phyloP scores from a whole-genome alignment of 208 protist species.

The Acanthamoeba lenticulata region DNA sequence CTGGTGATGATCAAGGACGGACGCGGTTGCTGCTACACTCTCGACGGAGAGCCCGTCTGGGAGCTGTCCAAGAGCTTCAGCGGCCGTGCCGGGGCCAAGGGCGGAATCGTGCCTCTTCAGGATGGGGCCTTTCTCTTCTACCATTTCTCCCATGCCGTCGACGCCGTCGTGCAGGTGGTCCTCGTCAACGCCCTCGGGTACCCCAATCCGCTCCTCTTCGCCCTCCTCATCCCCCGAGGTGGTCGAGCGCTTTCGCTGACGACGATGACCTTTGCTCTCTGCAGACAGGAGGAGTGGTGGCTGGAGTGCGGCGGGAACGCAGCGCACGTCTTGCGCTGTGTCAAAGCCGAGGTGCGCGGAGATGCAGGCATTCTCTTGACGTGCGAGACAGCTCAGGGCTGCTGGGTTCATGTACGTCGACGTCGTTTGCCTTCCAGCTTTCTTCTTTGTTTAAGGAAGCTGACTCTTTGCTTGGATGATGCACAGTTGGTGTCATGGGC shows the following conservation, averaged over 20 bases:
- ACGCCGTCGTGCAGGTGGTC: not conserved
- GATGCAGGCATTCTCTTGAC: not conserved
- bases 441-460: not conserved
- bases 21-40: not conserved
- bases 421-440: not conserved
- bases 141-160: not conserved
- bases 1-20: constrained; percentile 51
- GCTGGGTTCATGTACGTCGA: constrained; percentile 3
- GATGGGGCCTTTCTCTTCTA: constrained; percentile 46
- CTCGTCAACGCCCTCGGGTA: constrained; percentile 1
- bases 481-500: constrained; percentile 9
- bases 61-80: not conserved
- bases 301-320: not conserved
- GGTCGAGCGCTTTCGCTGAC: not conserved
- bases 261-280: not conserved
- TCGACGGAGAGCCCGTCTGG: not conserved
- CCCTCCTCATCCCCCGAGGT: not conserved
- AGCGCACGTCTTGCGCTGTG: not conserved
- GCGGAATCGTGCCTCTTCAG: not conserved
- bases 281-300: constrained; percentile 28
- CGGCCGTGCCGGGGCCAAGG: not conserved
- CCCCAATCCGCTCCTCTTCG: not conserved
- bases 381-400: not conserved
- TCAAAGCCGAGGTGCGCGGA: not conserved
- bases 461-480: not conserved